A percentile compares a stretch with the other conserved stretches of the same genome.
phyloP scores from a whole-genome alignment of 495 filamentous ascomycete species.

The Thermochaetoides thermophila region DNA sequence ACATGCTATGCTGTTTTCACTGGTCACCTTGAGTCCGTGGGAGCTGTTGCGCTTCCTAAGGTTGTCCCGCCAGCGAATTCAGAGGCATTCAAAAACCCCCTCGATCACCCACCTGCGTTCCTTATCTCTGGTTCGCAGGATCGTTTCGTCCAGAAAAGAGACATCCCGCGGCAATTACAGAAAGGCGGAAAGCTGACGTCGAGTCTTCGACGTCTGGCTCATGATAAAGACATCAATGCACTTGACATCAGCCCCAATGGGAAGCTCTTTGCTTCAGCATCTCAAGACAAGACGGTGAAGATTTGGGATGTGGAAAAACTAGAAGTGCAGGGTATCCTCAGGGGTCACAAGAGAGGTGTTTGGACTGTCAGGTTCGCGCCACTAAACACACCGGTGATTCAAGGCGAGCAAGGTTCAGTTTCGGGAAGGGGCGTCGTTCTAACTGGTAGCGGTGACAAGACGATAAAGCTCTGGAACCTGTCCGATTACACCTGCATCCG shows the following conservation, averaged over 20 bases:
- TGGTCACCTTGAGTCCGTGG: slow-evolving; percentile 87
- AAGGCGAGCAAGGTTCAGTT: slow-evolving; percentile 49
- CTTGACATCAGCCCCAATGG: slow-evolving; percentile 59
- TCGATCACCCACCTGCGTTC: slow-evolving; percentile 68
- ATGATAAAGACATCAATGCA: slow-evolving; percentile 98
- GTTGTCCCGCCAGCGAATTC: slow-evolving; percentile 47
- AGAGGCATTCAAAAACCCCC: slow-evolving; percentile 46
- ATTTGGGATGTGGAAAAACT: slow-evolving; percentile 85
- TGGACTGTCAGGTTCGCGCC: slow-evolving; percentile 90
- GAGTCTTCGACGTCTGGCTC: slow-evolving; percentile 74
- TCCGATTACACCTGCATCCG: slow-evolving; percentile 83
- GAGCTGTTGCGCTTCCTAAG: slow-evolving; percentile 75
- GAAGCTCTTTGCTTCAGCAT: slow-evolving; percentile 78
- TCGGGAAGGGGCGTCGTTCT: slow-evolving; percentile 62
- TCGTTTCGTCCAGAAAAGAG: slow-evolving; percentile 84
- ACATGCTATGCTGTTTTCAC: slow-evolving; percentile 65
- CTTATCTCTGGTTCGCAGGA: slow-evolving; percentile 87
- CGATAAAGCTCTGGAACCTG: slow-evolving; percentile 88
- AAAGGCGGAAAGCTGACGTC: slow-evolving; percentile 33
- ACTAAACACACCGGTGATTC: slow-evolving; percentile 51
- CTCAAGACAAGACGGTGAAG: slow-evolving; percentile 91
- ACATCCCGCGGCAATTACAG: slow-evolving; percentile 39
- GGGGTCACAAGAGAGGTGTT: slow-evolving; percentile 84
- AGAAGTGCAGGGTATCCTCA: slow-evolving; percentile 75
- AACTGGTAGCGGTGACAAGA: slow-evolving; percentile 89